These are phyloP conservation scores for Magnolia kwangsiensis DNA, from an alignment of 164 flowering plant species.

Conservation along the genomic window DNA sequence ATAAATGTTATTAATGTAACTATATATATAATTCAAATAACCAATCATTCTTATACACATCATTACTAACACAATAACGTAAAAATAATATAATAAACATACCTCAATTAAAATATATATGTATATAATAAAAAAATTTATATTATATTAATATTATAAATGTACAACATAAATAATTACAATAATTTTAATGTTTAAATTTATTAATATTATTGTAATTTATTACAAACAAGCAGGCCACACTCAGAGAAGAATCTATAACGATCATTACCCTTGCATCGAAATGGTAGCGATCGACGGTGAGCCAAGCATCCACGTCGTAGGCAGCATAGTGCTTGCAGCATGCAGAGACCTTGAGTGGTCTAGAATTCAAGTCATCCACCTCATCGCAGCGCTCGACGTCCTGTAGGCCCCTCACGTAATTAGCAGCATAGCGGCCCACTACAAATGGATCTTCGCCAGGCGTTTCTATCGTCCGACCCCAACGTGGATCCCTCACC, in stretches of 20 bases:
- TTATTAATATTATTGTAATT: too few relatives aligned
- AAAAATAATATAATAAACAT: too few relatives aligned
- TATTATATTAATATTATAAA: too few relatives aligned
- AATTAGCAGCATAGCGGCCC: conserved; percentile 52
- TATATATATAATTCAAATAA: too few relatives aligned
- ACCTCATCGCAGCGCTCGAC: conserved; percentile 5
- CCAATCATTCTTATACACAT: too few relatives aligned
- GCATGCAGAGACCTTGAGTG: conserved; percentile 69
- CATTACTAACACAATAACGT: too few relatives aligned
- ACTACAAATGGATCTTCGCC: conserved; percentile 66
- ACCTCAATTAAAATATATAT: too few relatives aligned
- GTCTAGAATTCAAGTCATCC: conserved; percentile 11
- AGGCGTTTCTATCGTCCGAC: conserved; percentile 72
- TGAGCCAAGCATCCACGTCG: conserved; percentile 72
- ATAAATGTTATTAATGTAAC: too few relatives aligned
- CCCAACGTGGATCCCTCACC: conserved; percentile 78
- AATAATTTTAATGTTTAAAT: too few relatives aligned
- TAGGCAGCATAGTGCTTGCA: conserved; percentile 83
- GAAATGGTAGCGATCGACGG: conserved; percentile 62
- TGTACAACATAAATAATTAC: too few relatives aligned
- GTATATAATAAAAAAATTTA: too few relatives aligned
- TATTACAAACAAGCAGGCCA: conserved; percentile 24
- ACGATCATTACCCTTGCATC: conserved; percentile 60
- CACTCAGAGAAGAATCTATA: conserved; percentile 62
- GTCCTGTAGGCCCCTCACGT: conserved; percentile 65